A percentile compares a stretch with the other conserved stretches of the same genome.
phyloP scores from a whole-genome alignment of 2,329 filamentous ascomycete genomes.

The Talaromyces sp. region DNA sequence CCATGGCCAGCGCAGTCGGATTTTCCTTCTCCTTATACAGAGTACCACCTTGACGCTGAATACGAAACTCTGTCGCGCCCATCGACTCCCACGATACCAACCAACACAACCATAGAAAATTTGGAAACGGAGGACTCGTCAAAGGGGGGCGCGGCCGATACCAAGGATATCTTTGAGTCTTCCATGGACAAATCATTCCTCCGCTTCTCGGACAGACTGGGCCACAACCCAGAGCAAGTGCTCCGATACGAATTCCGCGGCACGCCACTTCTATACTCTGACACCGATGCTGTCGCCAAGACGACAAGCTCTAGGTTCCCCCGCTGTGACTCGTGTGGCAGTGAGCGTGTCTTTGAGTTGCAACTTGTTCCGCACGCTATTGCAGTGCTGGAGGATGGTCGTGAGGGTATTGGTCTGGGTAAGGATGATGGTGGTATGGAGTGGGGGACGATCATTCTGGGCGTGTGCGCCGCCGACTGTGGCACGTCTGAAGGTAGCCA shows the following conservation, averaged over 20 bases:
- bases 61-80: conserved; percentile 72
- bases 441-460: conserved; percentile 89
- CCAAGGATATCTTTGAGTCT: conserved; percentile 71
- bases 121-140: conserved; percentile 29
- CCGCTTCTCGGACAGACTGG: conserved; percentile 71
- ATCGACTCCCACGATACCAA: conserved; percentile 46
- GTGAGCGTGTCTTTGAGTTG: conserved; percentile 75
- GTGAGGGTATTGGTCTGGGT: conserved; percentile 55
- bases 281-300: conserved; percentile 67
- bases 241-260: conserved; percentile 76
- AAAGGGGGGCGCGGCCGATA: conserved; percentile 28
- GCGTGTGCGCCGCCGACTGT: conserved; percentile 78
- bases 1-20: conserved; percentile 68
- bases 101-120: conserved; percentile 41
- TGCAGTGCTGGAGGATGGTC: conserved; percentile 72
- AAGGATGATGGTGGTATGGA: conserved; percentile 77
- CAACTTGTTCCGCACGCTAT: conserved; percentile 92
- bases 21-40: conserved; percentile 67
- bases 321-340: conserved; percentile 70
- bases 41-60: conserved; percentile 81
- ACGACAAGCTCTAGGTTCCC: conserved; percentile 47
- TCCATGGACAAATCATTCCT: conserved; percentile 71
- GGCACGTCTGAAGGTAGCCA: conserved; percentile 57
- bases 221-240: conserved; percentile 76
- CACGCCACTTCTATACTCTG: conserved; percentile 71